Evolutionary conservation across 192 early-diverging fungal genomes (phyloP).

Genomic region (Backusella australiensis): DNA sequence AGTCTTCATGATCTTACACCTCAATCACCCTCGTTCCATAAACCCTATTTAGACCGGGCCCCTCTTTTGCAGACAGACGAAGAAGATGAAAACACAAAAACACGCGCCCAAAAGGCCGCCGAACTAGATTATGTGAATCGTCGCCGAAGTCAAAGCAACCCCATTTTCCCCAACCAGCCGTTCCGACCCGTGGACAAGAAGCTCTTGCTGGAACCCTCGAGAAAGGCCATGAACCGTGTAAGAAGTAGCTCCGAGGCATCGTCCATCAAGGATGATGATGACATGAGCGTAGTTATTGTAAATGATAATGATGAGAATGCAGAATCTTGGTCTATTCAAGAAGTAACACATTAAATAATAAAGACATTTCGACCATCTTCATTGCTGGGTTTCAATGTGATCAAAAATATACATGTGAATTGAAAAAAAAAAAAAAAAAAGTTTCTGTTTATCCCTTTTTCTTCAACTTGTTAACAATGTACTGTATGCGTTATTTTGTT

Average conservation of each 20-base stretch:
- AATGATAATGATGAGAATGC: constrained; percentile 2
- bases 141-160: constrained; percentile 27
- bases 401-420: neutral
- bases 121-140: constrained; percentile 18
- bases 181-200: constrained; percentile 13
- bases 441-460: too few species aligned
- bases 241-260: constrained; percentile 22
- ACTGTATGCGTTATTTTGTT: constrained; percentile 59
- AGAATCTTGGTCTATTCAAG: neutral
- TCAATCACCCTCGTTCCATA: neutral
- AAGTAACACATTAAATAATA: constrained; percentile 2
- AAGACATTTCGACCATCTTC: neutral
- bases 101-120: neutral
- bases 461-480: too few species aligned
- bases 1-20: constrained; percentile 6
- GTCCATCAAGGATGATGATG: constrained; percentile 30
- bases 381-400: neutral
- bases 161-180: constrained; percentile 17
- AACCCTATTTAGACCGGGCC: neutral
- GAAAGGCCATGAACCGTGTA: neutral
- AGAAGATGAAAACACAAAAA: neutral
- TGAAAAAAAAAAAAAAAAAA: neutral
- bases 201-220: neutral
- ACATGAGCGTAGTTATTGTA: constrained; percentile 27
- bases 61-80: neutral